Base-by-base conservation (phyloP, 805 yeast species). In the Candida coleopterorum region DNA sequence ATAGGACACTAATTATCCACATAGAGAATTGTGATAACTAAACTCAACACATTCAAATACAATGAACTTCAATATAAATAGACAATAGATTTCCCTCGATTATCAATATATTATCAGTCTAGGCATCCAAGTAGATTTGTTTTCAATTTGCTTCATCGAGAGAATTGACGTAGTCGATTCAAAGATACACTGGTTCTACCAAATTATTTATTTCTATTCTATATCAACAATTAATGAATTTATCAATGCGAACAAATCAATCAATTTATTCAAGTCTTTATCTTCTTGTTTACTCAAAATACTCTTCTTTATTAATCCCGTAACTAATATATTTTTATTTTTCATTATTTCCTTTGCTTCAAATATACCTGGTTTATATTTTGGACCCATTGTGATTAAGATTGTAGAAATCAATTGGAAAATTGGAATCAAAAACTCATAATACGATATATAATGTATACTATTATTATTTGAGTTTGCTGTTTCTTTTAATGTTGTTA, bases 351-450 rank as follows among this genome's bases (percentile, higher is more conserved):
- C 64, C 35, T 64, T 67, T 0, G 79, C 81, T 45, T 74, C 78
- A 6, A 57, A 50, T 8, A 79, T 64, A 11, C 83, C 78, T 1
- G 74, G 68, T 40, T 67, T 70, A 55, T 85, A 85, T 29, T 80
- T 78, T 4, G 89, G 80, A 0, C 96, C 95, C 67, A 85, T 74
- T 2, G 94, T 76, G 8, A 88, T 62, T 4, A 83, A 60, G 6
- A 84, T 63, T 0, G 94, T 78, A 8, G 78, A 58, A 3, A 86
- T 64, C 32, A 87, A 60, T 49, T 85, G 95, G 55, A 86, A 82
- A 2, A 81, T 65, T 0, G 95, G 93, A 23, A 81, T 70, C 27
- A 85, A 64, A 14, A 85, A 60, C 41, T 85, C 94, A 52, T 76
- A 79, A 34, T 76, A 64, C 0, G 88, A 78, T 4, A 82, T 55